These are phyloP conservation scores for Claviceps purpurea DNA, from an alignment of 2,329 filamentous ascomycete species.

Conservation along the genomic window DNA sequence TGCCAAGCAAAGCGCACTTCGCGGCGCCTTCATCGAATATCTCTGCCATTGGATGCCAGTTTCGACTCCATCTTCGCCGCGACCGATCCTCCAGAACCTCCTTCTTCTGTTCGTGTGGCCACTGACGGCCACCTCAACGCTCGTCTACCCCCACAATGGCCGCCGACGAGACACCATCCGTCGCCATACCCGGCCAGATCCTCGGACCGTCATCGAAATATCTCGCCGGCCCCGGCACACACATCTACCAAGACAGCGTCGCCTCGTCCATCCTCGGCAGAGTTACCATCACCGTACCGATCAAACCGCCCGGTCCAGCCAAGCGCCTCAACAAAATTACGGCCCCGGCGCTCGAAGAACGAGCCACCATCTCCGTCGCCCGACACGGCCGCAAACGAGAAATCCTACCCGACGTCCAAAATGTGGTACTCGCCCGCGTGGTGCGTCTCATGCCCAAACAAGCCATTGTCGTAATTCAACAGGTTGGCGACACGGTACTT, in stretches of 20 bases:
- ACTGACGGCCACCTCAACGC: background rate
- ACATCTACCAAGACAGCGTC: conserved; percentile 62
- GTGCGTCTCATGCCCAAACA: conserved; percentile 76
- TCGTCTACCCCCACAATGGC: conserved; percentile 15
- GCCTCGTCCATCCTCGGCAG: conserved; percentile 73
- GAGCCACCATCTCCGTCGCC: conserved; percentile 43
- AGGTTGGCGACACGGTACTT: conserved; percentile 59
- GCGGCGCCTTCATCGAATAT: background rate
- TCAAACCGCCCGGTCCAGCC: conserved; percentile 33
- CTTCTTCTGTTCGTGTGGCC: background rate
- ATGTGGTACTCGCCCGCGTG: conserved; percentile 70
- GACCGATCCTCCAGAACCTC: background rate
- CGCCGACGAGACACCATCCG: conserved; percentile 26
- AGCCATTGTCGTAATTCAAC: conserved; percentile 73
- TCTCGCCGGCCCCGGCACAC: conserved; percentile 67
- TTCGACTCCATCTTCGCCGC: background rate
- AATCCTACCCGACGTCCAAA: conserved; percentile 69
- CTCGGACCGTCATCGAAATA: conserved; percentile 57
- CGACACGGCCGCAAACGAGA: conserved; percentile 43
- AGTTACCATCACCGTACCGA: conserved; percentile 40
- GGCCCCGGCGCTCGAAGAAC: conserved; percentile 26
- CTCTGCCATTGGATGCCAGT: background rate
- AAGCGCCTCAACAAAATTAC: conserved; percentile 48
- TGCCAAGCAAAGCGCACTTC: background rate
- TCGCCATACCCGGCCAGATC: conserved; percentile 71